Percentiles rank a stretch among this genome's conserved stretches.
These are phyloP conservation scores for Geotrichum carabidarum DNA, from an alignment of 1,139 yeast species.

Conservation along the genomic window DNA sequence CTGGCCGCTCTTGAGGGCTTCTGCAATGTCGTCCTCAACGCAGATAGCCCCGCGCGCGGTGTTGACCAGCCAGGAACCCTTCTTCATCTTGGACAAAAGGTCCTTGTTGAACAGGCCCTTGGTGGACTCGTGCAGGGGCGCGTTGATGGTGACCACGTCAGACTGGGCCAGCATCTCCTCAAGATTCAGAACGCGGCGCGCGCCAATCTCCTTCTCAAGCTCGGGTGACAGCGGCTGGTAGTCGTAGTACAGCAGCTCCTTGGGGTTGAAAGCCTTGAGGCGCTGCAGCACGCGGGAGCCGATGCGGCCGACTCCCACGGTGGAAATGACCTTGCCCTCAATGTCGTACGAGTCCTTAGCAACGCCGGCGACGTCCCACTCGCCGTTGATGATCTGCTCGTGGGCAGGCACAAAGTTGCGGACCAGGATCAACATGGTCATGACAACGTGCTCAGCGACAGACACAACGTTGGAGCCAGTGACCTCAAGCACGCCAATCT, in stretches of 20 bases:
- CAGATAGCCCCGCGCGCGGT: conserved; percentile 84
- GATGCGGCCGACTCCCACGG: conserved; percentile 80
- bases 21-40: conserved; percentile 69
- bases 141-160: conserved; percentile 72
- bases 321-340: conserved; percentile 70
- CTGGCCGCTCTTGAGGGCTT: conserved; percentile 63
- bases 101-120: conserved; percentile 64
- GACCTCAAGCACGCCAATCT: conserved; percentile 68
- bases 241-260: conserved; percentile 68
- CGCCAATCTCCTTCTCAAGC: conserved; percentile 52
- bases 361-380: conserved; percentile 75
- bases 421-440: conserved; percentile 67
- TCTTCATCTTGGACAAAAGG: conserved; percentile 64
- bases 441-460: conserved; percentile 76
- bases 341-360: conserved; percentile 71
- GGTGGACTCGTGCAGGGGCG: conserved; percentile 71
- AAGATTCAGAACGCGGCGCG: conserved; percentile 57
- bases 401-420: conserved; percentile 79
- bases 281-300: conserved; percentile 74
- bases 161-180: conserved; percentile 66
- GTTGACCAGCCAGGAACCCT: conserved; percentile 72
- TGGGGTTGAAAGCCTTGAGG: conserved; percentile 67
- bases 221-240: conserved; percentile 63
- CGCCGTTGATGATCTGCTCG: conserved; percentile 54
- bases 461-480: conserved; percentile 78